Percentiles rank a stretch among this genome's conserved stretches.
Evolutionary conservation across 1,284 basidiomycete genomes (phyloP).

Genomic region (Cutaneotrichosporon sp.): DNA sequence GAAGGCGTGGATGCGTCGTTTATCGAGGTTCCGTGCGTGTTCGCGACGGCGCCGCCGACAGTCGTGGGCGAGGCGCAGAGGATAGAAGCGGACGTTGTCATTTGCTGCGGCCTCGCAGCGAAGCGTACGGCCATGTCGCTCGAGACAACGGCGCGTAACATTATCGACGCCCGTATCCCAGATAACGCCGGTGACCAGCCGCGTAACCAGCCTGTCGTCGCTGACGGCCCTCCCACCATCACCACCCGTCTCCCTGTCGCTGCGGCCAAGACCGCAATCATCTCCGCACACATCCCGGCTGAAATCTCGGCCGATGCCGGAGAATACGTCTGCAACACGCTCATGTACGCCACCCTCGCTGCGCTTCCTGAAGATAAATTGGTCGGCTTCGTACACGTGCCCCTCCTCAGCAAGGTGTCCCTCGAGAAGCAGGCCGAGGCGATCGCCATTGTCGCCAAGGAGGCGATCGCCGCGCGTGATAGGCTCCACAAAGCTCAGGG

Average conservation of each 20-base stretch:
- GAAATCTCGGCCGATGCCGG: slow-evolving; percentile 10
- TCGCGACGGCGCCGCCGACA: slow-evolving; percentile 3
- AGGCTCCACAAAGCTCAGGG: not conserved
- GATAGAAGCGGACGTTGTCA: slow-evolving; percentile 7
- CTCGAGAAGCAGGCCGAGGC: slow-evolving; percentile 12
- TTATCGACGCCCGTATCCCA: slow-evolving; percentile 9
- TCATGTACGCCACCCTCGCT: slow-evolving; percentile 12
- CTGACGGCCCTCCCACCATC: not conserved
- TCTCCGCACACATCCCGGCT: slow-evolving; percentile 2
- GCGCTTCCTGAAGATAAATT: not conserved
- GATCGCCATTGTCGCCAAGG: slow-evolving; percentile 9
- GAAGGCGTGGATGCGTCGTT: slow-evolving; percentile 9
- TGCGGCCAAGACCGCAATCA: not conserved
- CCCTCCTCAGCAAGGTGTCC: not conserved
- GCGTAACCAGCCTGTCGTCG: slow-evolving; percentile 4
- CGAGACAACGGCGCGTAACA: slow-evolving; percentile 14
- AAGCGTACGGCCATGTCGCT: slow-evolving; percentile 3
- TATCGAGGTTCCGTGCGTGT: slow-evolving; percentile 16
- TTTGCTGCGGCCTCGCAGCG: slow-evolving; percentile 13
- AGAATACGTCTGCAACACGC: slow-evolving; percentile 17
- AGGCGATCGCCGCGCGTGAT: not conserved
- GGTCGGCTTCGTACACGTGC: slow-evolving; percentile 17
- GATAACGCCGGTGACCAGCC: slow-evolving; percentile 16
- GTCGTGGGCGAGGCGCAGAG: slow-evolving; percentile 5
- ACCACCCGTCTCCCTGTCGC: slow-evolving; percentile 8